These are phyloP conservation scores for Mycosphaerella sp. DNA, from an alignment of 2,329 filamentous ascomycete genomes.

Conservation along the genomic window DNA sequence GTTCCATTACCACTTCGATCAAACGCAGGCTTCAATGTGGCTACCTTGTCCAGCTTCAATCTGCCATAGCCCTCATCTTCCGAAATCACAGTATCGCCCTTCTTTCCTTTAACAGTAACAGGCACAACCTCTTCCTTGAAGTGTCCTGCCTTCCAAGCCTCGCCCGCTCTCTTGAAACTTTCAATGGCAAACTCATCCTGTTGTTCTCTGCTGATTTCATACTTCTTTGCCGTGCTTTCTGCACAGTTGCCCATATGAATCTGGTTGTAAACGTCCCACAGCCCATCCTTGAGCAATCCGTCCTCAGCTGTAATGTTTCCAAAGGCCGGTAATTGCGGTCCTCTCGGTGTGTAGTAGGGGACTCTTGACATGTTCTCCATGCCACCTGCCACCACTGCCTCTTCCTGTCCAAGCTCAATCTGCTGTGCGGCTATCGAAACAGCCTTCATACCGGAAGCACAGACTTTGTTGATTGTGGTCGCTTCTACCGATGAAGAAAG, in stretches of 20 bases:
- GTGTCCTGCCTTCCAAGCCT: conserved; percentile 73
- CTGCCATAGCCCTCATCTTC: conserved; percentile 87
- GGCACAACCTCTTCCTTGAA: conserved; percentile 89
- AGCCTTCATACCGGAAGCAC: conserved; percentile 89
- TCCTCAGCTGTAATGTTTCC: conserved; percentile 85
- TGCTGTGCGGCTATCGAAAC: conserved; percentile 87
- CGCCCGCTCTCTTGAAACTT: conserved; percentile 83
- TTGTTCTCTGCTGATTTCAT: conserved; percentile 70
- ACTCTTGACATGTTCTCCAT: conserved; percentile 98
- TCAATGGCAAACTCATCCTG: conserved; percentile 88
- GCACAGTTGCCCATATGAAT: conserved; percentile 98
- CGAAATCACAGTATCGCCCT: conserved; percentile 71
- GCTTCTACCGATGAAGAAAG: conserved; percentile 76
- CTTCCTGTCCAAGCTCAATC: conserved; percentile 83
- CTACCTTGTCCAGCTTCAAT: conserved; percentile 78
- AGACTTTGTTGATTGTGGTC: conserved; percentile 96
- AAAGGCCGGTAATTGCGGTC: conserved; percentile 76
- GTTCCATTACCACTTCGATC: conserved; percentile 77
- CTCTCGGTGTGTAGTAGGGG: conserved; percentile 80
- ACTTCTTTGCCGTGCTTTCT: conserved; percentile 87
- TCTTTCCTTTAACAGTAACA: conserved; percentile 76
- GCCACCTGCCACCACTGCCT: conserved; percentile 85
- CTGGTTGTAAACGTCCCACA: conserved; percentile 94
- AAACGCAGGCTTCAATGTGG: conserved; percentile 85
- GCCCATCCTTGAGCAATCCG: conserved; percentile 85